Evolutionary conservation across 805 yeast genomes (phyloP).

Genomic region (Cyberlindnera misumaiensis): DNA sequence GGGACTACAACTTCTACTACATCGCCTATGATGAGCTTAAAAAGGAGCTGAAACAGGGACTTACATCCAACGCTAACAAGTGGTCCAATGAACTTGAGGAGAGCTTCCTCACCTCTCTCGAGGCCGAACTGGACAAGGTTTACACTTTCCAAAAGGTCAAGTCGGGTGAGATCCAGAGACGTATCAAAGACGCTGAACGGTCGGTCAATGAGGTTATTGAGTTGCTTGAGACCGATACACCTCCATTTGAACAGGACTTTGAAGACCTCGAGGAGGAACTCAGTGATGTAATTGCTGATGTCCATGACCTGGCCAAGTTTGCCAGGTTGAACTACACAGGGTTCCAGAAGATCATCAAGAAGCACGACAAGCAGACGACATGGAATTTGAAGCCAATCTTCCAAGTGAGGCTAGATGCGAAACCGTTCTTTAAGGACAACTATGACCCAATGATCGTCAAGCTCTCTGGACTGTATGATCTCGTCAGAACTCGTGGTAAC

Average conservation of each 20-base stretch:
- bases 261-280: slow-evolving; percentile 70
- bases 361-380: slow-evolving; percentile 87
- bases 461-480: slow-evolving; percentile 80
- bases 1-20: slow-evolving; percentile 86
- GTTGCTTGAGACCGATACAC: slow-evolving; percentile 41
- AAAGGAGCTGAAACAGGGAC: slow-evolving; percentile 64
- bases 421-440: slow-evolving; percentile 94
- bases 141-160: slow-evolving; percentile 87
- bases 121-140: slow-evolving; percentile 85
- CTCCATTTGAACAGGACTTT: slow-evolving; percentile 60
- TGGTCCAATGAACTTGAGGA: slow-evolving; percentile 85
- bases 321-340: slow-evolving; percentile 93
- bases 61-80: slow-evolving; percentile 43
- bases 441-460: slow-evolving; percentile 86
- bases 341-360: slow-evolving; percentile 91
- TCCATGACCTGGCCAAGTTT: slow-evolving; percentile 92
- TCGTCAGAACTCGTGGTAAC: slow-evolving; percentile 92
- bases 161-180: slow-evolving; percentile 74
- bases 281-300: slow-evolving; percentile 90
- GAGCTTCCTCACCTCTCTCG: slow-evolving; percentile 64
- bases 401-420: slow-evolving; percentile 85
- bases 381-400: slow-evolving; percentile 84
- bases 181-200: slow-evolving; percentile 76
- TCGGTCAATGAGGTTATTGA: slow-evolving; percentile 63
- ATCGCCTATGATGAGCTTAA: slow-evolving; percentile 88